These are phyloP conservation scores for Cryptosporidium parvum DNA, from an alignment of 169 alveolate genomes.

Conservation along the genomic window DNA sequence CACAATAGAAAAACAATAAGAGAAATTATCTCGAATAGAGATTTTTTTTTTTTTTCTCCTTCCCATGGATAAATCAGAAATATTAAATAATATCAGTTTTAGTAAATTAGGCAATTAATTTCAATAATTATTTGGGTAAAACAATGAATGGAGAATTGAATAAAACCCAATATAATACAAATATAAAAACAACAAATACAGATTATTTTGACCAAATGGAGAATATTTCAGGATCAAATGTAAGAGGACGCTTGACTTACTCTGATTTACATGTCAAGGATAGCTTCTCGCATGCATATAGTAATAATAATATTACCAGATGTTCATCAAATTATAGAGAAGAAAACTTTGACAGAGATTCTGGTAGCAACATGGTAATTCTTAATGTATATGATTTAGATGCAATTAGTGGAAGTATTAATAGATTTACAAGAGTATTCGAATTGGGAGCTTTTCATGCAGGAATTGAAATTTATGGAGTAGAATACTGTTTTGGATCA, in stretches of 20 bases:
- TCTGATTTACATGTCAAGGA: not conserved
- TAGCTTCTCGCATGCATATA: not conserved
- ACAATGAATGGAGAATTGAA: not conserved
- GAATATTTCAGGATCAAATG: slow-evolving; percentile 26
- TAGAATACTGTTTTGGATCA: slow-evolving; percentile 76
- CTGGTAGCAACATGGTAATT: slow-evolving; percentile 53
- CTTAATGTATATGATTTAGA: slow-evolving; percentile 76
- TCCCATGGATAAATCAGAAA: too few relatives aligned
- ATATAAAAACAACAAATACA: not conserved
- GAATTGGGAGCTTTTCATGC: slow-evolving; percentile 77
- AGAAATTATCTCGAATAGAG: too few relatives aligned
- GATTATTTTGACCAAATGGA: slow-evolving; percentile 29
- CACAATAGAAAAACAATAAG: not conserved
- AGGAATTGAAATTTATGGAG: slow-evolving; percentile 77
- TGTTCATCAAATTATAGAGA: not conserved
- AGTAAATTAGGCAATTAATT: not conserved
- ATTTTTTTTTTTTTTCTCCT: too few relatives aligned
- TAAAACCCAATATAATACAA: not conserved
- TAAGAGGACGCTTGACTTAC: not conserved
- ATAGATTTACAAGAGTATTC: slow-evolving; percentile 61
- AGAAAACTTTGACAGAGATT: slow-evolving; percentile 19
- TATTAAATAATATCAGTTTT: not conserved
- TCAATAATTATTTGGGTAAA: too few relatives aligned
- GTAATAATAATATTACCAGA: not conserved
- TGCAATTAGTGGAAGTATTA: slow-evolving; percentile 53